phyloP scores from a whole-genome alignment of 306 rosid genomes.

The Arachis hypogaea region DNA sequence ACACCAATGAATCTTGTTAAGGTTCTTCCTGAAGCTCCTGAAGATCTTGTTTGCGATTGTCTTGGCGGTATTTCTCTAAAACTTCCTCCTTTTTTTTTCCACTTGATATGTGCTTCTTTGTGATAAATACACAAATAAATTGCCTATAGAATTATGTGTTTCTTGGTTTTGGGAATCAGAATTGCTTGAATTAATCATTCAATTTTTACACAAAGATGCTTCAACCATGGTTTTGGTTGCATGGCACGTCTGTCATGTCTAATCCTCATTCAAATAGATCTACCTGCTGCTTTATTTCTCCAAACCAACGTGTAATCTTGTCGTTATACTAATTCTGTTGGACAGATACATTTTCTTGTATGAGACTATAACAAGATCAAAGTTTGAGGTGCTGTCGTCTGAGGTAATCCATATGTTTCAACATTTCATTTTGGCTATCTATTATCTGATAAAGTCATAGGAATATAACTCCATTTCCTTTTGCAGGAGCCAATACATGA shows the following conservation, averaged over 20 bases:
- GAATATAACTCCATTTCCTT: constrained; percentile 17
- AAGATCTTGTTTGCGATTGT: constrained; percentile 85
- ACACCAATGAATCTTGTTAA: constrained; percentile 44
- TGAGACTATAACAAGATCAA: constrained; percentile 84
- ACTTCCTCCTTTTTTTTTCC: constrained; percentile 3
- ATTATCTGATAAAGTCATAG: neutral
- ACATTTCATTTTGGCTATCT: neutral
- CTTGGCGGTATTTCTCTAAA: constrained; percentile 78
- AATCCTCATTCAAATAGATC: too few relatives aligned
- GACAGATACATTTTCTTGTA: constrained; percentile 89
- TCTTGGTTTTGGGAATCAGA: neutral
- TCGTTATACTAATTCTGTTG: constrained; percentile 2
- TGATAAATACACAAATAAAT: too few relatives aligned
- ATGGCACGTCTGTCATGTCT: too few relatives aligned
- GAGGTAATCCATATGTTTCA: constrained; percentile 53
- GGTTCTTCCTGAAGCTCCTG: constrained; percentile 98
- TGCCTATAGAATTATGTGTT: too few relatives aligned
- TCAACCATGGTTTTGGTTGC: neutral
- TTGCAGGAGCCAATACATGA: constrained; percentile 81
- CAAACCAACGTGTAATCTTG: too few relatives aligned
- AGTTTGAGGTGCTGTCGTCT: constrained; percentile 58
- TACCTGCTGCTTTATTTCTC: too few relatives aligned
- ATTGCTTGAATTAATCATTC: neutral
- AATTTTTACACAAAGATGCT: constrained; percentile 24
- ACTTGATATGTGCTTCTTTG: neutral